A percentile compares a stretch with the other conserved stretches of the same genome.
Evolutionary conservation across 2,329 filamentous ascomycete genomes (phyloP).

Genomic region (Penicillium frequentans): DNA sequence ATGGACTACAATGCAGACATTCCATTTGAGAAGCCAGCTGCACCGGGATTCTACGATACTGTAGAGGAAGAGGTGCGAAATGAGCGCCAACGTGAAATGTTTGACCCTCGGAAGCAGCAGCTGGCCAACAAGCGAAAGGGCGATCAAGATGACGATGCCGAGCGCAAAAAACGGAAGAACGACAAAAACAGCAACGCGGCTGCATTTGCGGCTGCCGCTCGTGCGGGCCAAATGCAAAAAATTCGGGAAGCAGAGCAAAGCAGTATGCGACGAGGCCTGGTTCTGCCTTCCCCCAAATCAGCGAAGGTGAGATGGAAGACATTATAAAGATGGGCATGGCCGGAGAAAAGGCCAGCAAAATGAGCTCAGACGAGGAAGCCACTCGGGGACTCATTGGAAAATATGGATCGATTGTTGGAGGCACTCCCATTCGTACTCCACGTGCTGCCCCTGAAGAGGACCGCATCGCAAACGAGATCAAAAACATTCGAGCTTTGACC

Average conservation of each 20-base stretch:
- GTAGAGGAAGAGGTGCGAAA: constrained; percentile 77
- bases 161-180: constrained; percentile 80
- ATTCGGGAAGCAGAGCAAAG: constrained; percentile 95
- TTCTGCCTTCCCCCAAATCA: constrained; percentile 83
- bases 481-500: constrained; percentile 87
- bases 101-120: constrained; percentile 91
- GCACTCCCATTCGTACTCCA: constrained; percentile 87
- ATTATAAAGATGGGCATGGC: constrained; percentile 99
- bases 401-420: constrained; percentile 77
- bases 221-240: constrained; percentile 91
- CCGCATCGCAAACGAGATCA: constrained; percentile 92
- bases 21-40: constrained; percentile 90
- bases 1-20: constrained; percentile 99
- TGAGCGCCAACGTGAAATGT: constrained; percentile 78
- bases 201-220: constrained; percentile 81
- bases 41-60: constrained; percentile 90
- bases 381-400: constrained; percentile 84
- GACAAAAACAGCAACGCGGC: constrained; percentile 79
- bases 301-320: constrained; percentile 89
- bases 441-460: constrained; percentile 90
- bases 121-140: constrained; percentile 90
- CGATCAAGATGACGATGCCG: constrained; percentile 78
- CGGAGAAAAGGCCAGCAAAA: constrained; percentile 77
- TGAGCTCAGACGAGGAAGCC: constrained; percentile 77
- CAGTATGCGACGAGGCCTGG: constrained; percentile 83